Percentiles rank a stretch among this genome's conserved stretches.
Conservation (phyloP, 2,329 filamentous ascomycete genomes). For the Fusarium circinatum region DNA sequence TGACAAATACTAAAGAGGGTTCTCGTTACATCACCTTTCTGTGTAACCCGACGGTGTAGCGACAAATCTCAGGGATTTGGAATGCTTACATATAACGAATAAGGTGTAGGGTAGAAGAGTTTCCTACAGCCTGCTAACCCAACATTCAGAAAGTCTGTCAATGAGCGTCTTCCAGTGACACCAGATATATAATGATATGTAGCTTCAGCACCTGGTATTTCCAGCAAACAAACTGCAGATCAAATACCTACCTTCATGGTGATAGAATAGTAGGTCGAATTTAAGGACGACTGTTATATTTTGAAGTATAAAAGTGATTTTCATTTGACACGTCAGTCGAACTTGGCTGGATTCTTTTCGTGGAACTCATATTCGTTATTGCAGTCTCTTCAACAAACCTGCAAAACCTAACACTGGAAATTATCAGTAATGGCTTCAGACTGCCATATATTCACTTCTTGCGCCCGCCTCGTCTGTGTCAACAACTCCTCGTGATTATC, state of each 20-base stretch:
- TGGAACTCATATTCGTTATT: neutral
- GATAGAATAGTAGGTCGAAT: neutral
- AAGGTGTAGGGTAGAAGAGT: fast-evolving
- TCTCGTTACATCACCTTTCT: fast-evolving
- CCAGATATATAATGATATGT: too few species aligned
- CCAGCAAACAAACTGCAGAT: too few species aligned
- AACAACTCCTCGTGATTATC: fast-evolving
- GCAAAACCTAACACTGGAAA: fast-evolving
- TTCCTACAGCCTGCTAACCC: fast-evolving
- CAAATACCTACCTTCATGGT: fast-evolving
- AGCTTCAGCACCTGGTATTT: too few species aligned
- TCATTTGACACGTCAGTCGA: fast-evolving
- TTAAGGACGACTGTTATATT: neutral
- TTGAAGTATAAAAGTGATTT: neutral
- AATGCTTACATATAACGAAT: neutral
- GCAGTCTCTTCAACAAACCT: fast-evolving
- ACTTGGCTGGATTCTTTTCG: fast-evolving
- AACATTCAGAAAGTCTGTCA: fast-evolving
- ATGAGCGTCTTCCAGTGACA: too few species aligned
- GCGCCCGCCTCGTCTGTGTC: neutral
- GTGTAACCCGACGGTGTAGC: neutral
- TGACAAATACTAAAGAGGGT: neutral
- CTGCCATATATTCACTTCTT: neutral
- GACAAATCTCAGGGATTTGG: neutral
- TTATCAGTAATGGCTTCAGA: neutral